phyloP scores from a whole-genome alignment of 768 basidiomycete genomes.

The Neoboletus brunneissimus region DNA sequence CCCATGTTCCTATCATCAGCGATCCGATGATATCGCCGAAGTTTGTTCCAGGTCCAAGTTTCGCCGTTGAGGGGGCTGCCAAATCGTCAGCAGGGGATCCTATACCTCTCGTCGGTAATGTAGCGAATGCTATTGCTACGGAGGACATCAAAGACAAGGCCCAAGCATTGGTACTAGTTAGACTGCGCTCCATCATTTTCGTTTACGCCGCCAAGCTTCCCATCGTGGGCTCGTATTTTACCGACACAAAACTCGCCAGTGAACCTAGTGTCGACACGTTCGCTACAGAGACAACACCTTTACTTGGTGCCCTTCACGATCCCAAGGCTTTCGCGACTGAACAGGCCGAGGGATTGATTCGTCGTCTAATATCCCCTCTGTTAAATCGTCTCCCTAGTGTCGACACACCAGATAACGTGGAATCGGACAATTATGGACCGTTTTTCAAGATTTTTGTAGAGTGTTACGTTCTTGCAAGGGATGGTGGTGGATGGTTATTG shows the following conservation, averaged over 20 bases:
- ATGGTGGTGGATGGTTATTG: conserved; percentile 24
- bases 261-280: not conserved
- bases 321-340: conserved; percentile 20
- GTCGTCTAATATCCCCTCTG: conserved; percentile 14
- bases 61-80: not conserved
- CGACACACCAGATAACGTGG: conserved; percentile 16
- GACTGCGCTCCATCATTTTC: conserved; percentile 9
- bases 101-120: not conserved
- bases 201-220: conserved; percentile 20
- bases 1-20: not conserved
- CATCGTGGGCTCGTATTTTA: conserved; percentile 23
- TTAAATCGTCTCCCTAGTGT: conserved; percentile 17
- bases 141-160: conserved; percentile 5
- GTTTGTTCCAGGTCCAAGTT: not conserved
- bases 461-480: conserved; percentile 21
- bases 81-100: not conserved
- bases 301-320: conserved; percentile 23
- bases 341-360: conserved; percentile 18
- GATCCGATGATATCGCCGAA: not conserved
- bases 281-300: conserved; percentile 25
- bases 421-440: conserved; percentile 2
- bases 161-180: not conserved
- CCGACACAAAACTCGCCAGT: not conserved
- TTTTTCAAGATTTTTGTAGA: conserved; percentile 16
- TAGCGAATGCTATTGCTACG: not conserved